Conservation (phyloP, 2,329 filamentous ascomycete species). For the Orbilia quercus region DNA sequence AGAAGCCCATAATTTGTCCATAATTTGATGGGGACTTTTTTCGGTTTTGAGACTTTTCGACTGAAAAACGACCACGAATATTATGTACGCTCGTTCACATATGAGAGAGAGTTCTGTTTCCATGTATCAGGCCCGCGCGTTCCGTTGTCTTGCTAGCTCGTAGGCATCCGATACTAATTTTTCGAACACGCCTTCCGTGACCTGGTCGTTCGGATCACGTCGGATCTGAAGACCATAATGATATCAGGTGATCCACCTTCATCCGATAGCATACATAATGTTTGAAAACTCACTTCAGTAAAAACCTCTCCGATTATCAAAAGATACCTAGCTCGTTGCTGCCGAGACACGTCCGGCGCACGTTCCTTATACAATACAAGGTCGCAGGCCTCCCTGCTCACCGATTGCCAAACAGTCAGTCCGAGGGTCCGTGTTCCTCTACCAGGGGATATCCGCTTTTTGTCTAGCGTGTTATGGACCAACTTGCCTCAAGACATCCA, state of each 20-base stretch:
- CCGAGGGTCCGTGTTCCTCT: not conserved
- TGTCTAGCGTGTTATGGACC: not conserved
- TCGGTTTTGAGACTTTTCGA: not conserved
- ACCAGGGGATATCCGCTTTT: not conserved
- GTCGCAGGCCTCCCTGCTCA: constrained; percentile 34
- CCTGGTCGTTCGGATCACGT: constrained; percentile 33
- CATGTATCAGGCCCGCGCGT: constrained; percentile 6
- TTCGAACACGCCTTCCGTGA: constrained; percentile 38
- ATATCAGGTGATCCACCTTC: not conserved
- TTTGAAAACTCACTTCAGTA: constrained; percentile 6
- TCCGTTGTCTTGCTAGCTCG: constrained; percentile 28
- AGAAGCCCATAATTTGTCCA: too few relatives aligned
- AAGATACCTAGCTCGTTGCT: constrained; percentile 20
- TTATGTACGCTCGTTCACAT: not conserved
- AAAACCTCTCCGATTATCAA: constrained; percentile 39
- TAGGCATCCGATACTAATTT: constrained; percentile 46
- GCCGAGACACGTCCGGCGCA: not conserved
- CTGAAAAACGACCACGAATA: constrained; percentile 19
- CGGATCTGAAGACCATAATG: constrained; percentile 19
- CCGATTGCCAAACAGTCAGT: not conserved
- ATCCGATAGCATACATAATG: not conserved
- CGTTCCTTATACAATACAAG: constrained; percentile 30
- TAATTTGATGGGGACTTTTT: not conserved
- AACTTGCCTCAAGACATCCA: constrained; percentile 35
- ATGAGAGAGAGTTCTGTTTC: constrained; percentile 1